Percentiles rank a stretch among this genome's conserved stretches.
Conservation (phyloP, 2,329 filamentous ascomycete genomes). For the Beauveria medogensis region DNA sequence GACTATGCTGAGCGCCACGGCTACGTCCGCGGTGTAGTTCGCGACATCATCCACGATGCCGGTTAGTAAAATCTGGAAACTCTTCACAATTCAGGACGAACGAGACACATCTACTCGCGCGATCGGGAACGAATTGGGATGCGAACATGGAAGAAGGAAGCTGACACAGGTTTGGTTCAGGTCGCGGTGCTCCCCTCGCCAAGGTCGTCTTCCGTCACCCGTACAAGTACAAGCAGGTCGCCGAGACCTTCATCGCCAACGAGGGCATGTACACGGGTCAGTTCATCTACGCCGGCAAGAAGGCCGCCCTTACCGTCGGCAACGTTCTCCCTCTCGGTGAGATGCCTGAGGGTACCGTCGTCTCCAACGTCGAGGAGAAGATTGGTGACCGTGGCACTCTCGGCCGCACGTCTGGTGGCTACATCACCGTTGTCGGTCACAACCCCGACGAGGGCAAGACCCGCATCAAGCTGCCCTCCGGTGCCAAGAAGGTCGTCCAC, state of each 20-base stretch:
- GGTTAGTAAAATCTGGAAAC: conserved; percentile 40
- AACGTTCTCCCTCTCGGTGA: conserved; percentile 92
- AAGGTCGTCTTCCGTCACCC: conserved; percentile 95
- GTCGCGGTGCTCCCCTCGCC: conserved; percentile 92
- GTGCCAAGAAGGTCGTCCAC: conserved; percentile 98
- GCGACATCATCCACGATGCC: conserved; percentile 98
- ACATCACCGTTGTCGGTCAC: conserved; percentile 96
- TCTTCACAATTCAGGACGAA: conserved; percentile 1
- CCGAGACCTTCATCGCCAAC: conserved; percentile 99
- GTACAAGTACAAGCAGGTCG: conserved; percentile 95
- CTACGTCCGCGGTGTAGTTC: conserved; percentile 94
- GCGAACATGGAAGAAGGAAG: conserved; percentile 14
- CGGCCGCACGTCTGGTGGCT: conserved; percentile 97
- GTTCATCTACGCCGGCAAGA: conserved; percentile 99
- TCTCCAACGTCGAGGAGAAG: conserved; percentile 99
- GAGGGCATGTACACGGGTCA: conserved; percentile 99
- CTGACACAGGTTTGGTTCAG: conserved; percentile 23
- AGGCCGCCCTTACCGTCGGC: conserved; percentile 90
- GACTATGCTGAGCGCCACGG: conserved; percentile 96
- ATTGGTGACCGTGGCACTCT: conserved; percentile 92
- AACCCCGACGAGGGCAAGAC: conserved; percentile 99
- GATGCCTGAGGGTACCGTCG: conserved; percentile 97
- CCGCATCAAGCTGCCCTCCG: conserved; percentile 97
- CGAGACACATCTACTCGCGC: conserved; percentile 14
- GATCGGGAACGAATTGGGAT: conserved; percentile 11